Evolutionary conservation across 495 filamentous ascomycete genomes (phyloP), one percentile per base, ranked within the genome.

Genomic region (Penicillium atrosanguineum): DNA sequence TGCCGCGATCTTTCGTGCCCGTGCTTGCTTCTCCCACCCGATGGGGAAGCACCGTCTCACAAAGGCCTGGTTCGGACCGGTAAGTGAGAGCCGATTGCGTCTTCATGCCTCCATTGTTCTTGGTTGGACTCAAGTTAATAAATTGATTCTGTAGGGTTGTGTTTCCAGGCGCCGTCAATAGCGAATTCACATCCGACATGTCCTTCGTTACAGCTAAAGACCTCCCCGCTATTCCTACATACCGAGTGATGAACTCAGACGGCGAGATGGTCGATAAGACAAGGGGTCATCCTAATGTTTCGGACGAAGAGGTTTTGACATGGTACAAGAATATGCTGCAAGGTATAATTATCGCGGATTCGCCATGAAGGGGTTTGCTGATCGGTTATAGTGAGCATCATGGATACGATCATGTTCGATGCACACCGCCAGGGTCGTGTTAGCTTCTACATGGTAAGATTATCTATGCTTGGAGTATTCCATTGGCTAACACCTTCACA

Each of bases 321-420:
- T 79, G 81, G 76, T 88, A 88, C 55, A 81, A 75, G 54, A 81
- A 87, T 65, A 88, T 88, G 85, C 66, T 87, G 52, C 79, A 77
- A 4, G 79, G 83, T 85, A 51, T 9, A n/a, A 28, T 16, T 29
- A 18, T 14, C 15, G 2, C 16, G 41, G 16, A 29, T 26, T 21
- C 19, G n/a, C 16, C 19, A 20, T 40, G 38, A 34, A 14, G 1
- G 4, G 31, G 3, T 11, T 40, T 19, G 38, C 59, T 67, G 52
- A 59, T 53, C 14, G 20, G 40, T 21, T 36, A 40, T 44, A 79
- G 85, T 97, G 51, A 93, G 86, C 59, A 87, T 95, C 54, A 94
- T 97, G 91, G 92, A 97, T 65, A 69, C 91, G 38, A 86, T 97
- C 54, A 95, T 95, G 90, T 94, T 91, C 61, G 89, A 97, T 64